A percentile compares a stretch with the other conserved stretches of the same genome.
Evolutionary conservation across 2,329 filamentous ascomycete species (phyloP).

Genomic region (Aspergillus carbonarius): DNA sequence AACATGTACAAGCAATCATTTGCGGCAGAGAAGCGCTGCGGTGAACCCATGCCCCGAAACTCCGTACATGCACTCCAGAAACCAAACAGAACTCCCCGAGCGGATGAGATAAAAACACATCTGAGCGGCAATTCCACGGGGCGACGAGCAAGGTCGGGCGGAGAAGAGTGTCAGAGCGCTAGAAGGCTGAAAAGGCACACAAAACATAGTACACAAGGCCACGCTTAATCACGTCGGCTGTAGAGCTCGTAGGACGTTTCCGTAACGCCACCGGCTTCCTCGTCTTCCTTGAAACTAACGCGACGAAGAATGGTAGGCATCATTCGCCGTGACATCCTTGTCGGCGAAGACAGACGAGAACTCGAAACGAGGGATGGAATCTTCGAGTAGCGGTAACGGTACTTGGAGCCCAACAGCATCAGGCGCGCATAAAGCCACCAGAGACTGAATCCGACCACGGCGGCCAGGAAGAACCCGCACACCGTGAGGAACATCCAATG

Average conservation of each 20-base stretch:
- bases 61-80: constrained; percentile 25
- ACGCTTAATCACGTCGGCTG: constrained; percentile 32
- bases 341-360: constrained; percentile 33
- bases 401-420: constrained; percentile 41
- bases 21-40: constrained; percentile 20
- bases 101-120: constrained; percentile 18
- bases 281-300: constrained; percentile 43
- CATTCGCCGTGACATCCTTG: constrained; percentile 33
- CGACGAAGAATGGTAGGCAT: constrained; percentile 39
- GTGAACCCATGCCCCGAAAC: constrained; percentile 25
- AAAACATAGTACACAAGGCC: constrained; percentile 6
- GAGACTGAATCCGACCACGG: constrained; percentile 46
- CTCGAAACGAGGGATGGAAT: constrained; percentile 27
- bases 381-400: constrained; percentile 41
- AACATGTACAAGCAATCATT: constrained; percentile 26
- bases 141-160: constrained; percentile 24
- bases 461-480: constrained; percentile 51
- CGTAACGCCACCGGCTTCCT: constrained; percentile 32
- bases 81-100: neutral
- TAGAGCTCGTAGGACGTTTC: constrained; percentile 42
- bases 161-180: constrained; percentile 27
- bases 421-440: constrained; percentile 55
- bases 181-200: constrained; percentile 11
- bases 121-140: constrained; percentile 14
- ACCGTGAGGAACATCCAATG: constrained; percentile 58